Evolutionary conservation across 352 stramenopile genomes (phyloP).

Genomic region (Pythium chondricola): DNA sequence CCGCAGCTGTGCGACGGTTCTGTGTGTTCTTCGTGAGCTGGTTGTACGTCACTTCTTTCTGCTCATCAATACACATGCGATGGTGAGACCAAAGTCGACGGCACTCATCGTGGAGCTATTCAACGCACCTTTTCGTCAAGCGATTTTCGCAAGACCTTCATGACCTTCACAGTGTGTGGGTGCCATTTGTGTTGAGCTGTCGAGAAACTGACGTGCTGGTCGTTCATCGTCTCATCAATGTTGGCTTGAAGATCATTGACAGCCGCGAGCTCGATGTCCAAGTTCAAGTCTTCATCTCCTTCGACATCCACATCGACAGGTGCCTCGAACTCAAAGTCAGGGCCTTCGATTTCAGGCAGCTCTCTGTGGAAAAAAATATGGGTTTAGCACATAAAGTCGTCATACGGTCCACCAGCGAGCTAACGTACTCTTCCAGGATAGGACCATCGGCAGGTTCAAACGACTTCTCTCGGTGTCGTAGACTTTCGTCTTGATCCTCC

Average conservation of each 20-base stretch:
- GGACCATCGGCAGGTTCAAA: constrained; percentile 18
- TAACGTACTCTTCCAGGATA: constrained; percentile 4
- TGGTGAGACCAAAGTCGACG: too few relatives aligned
- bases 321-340: constrained; percentile 49
- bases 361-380: constrained; percentile 5
- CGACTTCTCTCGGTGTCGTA: constrained; percentile 11
- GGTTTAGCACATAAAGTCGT: neutral
- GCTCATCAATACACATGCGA: constrained; percentile 1
- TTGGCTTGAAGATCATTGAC: constrained; percentile 76
- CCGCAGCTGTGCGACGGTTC: constrained; percentile 85
- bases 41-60: constrained; percentile 79
- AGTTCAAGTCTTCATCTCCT: constrained; percentile 41
- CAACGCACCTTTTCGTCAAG: constrained; percentile 55
- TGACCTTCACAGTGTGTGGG: constrained; percentile 96
- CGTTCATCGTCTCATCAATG: constrained; percentile 30
- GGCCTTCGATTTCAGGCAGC: constrained; percentile 36
- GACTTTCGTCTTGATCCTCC: neutral
- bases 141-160: constrained; percentile 77
- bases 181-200: constrained; percentile 94
- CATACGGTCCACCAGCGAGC: neutral
- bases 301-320: constrained; percentile 38
- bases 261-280: constrained; percentile 78
- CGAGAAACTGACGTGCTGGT: constrained; percentile 27
- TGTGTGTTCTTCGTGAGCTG: constrained; percentile 78
- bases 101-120: too few relatives aligned